Percentiles rank a stretch among this genome's conserved stretches.
Evolutionary conservation across 2,329 filamentous ascomycete genomes (phyloP).

Genomic region (Colletotrichum tropicicola): DNA sequence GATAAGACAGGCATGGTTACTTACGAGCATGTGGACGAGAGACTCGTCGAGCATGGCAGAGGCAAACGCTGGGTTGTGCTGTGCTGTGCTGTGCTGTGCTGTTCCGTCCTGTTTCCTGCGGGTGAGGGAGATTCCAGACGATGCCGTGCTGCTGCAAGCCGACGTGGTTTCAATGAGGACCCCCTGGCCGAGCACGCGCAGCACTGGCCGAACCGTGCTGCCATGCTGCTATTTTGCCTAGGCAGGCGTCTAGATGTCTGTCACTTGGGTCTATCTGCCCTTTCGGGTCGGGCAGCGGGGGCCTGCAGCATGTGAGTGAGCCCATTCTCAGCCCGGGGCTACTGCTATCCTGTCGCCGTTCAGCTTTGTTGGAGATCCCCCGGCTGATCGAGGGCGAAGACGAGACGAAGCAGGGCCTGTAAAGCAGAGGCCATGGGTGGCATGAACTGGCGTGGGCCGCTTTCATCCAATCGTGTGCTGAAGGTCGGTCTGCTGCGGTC

Average conservation of each 20-base stretch:
- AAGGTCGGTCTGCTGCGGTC: neutral
- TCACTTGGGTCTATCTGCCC: neutral
- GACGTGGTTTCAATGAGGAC: conserved; percentile 21
- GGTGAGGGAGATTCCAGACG: conserved; percentile 14
- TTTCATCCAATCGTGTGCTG: conserved; percentile 25
- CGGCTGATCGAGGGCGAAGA: conserved; percentile 12
- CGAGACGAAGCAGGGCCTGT: conserved; percentile 22
- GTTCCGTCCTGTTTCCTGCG: neutral
- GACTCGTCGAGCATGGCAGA: too few species aligned
- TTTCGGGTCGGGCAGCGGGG: conserved; percentile 18
- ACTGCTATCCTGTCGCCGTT: neutral
- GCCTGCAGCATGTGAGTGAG: conserved; percentile 25
- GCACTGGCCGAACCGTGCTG: neutral
- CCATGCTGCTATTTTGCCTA: neutral
- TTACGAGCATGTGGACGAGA: neutral
- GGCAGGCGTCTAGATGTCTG: conserved; percentile 3
- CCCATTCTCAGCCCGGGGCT: conserved; percentile 4
- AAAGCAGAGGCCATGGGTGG: conserved; percentile 1
- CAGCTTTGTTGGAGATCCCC: neutral
- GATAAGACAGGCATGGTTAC: neutral
- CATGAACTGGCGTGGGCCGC: conserved; percentile 24
- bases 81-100: neutral
- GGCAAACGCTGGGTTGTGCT: too few species aligned
- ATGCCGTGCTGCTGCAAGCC: conserved; percentile 15
- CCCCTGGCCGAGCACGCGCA: conserved; percentile 21